phyloP scores from a whole-genome alignment of 805 yeast genomes.

The Priceomyces castillae region DNA sequence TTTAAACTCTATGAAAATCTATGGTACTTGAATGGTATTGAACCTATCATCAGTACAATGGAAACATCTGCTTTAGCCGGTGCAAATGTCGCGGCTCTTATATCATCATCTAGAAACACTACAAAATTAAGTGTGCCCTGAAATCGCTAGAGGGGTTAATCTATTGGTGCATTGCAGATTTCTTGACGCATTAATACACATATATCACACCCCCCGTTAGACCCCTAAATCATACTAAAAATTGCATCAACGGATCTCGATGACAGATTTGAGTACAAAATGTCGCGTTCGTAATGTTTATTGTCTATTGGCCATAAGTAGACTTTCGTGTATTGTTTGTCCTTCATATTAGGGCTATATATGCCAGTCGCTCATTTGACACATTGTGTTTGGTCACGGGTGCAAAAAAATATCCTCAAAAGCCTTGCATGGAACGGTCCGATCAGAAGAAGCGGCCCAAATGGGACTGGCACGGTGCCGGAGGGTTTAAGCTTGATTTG shows the following conservation, averaged over 20 bases:
- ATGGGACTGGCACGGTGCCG: background rate
- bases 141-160: too few relatives aligned
- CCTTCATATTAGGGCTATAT: too few relatives aligned
- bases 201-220: too few relatives aligned
- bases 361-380: background rate
- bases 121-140: background rate
- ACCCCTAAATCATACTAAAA: too few relatives aligned
- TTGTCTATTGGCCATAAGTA: too few relatives aligned
- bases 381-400: background rate
- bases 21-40: slow-evolving; percentile 47
- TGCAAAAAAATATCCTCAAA: background rate
- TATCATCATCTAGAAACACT: slow-evolving; percentile 24
- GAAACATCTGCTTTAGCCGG: slow-evolving; percentile 51
- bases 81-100: slow-evolving; percentile 46
- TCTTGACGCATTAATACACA: too few relatives aligned
- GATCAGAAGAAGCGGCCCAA: background rate
- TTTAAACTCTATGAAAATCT: slow-evolving; percentile 29
- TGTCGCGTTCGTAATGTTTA: background rate
- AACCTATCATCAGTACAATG: slow-evolving; percentile 49
- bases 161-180: too few relatives aligned
- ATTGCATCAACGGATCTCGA: too few relatives aligned
- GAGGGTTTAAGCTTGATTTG: background rate
- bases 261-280: too few relatives aligned
- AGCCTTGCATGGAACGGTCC: background rate
- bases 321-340: too few relatives aligned